Evolutionary conservation across 2,329 filamentous ascomycete species (phyloP), one percentile per base, ranked within the genome.

Genomic region (Venturiaceae sp.): DNA sequence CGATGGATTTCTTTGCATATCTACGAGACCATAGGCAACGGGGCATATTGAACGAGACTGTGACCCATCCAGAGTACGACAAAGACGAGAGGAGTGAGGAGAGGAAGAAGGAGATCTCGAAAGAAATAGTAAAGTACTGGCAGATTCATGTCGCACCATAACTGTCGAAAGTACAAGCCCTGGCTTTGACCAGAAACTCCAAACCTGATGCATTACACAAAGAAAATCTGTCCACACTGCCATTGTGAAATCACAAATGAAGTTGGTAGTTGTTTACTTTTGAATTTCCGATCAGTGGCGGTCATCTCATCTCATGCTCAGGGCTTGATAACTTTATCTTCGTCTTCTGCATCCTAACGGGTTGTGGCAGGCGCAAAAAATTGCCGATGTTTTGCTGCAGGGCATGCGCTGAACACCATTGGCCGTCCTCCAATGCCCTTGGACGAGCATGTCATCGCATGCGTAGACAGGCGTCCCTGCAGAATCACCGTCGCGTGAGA

Each of bases 111-210:
- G 3, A 50, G 26, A 39, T 41, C n/a, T 28, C 32, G 13, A 34
- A 55, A 14, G 37, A 56, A 2, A 39, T 55, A 11, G 32, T n/a
- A 30, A 55, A 55, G 14, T 59, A 59, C 28, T 59, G 58, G 58
- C 44, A 59, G 14, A 44, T 59, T 28, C 58, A 59, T 50, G 52
- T 59, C 21, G 53, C 53, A n/a, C 58, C 58, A 21, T 16, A 3
- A n/a, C n/a, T n/a, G n/a, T n/a, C n/a, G n/a, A n/a, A n/a, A n/a
- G n/a, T n/a, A n/a, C n/a, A n/a, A n/a, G n/a, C n/a, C n/a, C n/a
- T n/a, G n/a, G n/a, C n/a, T n/a, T n/a, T n/a, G n/a, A n/a, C n/a
- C n/a, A n/a, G n/a, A n/a, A n/a, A n/a, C n/a, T n/a, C n/a, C n/a
- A n/a, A n/a, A n/a, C n/a, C n/a, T n/a, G n/a, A n/a, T n/a, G n/a